phyloP scores from a whole-genome alignment of 2,329 filamentous ascomycete genomes.

The Ceratocystis destructans region DNA sequence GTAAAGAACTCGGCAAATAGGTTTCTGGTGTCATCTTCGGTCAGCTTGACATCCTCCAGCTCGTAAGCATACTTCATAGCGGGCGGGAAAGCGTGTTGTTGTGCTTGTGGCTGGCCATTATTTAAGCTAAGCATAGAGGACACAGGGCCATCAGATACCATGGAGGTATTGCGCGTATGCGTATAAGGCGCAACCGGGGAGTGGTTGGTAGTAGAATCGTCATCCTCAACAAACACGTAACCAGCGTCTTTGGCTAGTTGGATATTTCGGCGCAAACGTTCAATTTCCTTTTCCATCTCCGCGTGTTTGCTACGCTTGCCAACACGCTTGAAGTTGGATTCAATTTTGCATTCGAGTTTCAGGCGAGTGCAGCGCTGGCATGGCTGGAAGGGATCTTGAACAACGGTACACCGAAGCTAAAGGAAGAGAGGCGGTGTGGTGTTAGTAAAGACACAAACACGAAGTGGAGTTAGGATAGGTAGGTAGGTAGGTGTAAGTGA shows the following conservation, averaged over 20 bases:
- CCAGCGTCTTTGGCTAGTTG: constrained; percentile 46
- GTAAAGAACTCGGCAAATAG: constrained; percentile 64
- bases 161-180: constrained; percentile 47
- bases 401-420: constrained; percentile 69
- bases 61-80: constrained; percentile 40
- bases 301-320: constrained; percentile 72
- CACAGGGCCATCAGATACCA: constrained; percentile 57
- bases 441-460: background rate
- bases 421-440: constrained; percentile 2
- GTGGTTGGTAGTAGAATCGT: constrained; percentile 39
- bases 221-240: constrained; percentile 39
- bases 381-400: constrained; percentile 64
- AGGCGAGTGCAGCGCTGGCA: constrained; percentile 68
- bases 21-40: constrained; percentile 46
- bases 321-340: constrained; percentile 74
- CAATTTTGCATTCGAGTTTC: constrained; percentile 72
- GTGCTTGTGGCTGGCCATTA: constrained; percentile 47
- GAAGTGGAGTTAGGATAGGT: background rate
- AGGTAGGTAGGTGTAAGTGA: too few relatives aligned
- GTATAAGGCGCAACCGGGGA: constrained; percentile 25
- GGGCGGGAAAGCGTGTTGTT: constrained; percentile 27
- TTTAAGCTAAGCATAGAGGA: constrained; percentile 53
- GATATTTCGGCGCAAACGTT: constrained; percentile 49
- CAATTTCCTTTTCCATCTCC: constrained; percentile 76
- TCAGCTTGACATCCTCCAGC: constrained; percentile 50